Conservation (phyloP, 177 flowering plant genomes). For the Vitis hybrid region DNA sequence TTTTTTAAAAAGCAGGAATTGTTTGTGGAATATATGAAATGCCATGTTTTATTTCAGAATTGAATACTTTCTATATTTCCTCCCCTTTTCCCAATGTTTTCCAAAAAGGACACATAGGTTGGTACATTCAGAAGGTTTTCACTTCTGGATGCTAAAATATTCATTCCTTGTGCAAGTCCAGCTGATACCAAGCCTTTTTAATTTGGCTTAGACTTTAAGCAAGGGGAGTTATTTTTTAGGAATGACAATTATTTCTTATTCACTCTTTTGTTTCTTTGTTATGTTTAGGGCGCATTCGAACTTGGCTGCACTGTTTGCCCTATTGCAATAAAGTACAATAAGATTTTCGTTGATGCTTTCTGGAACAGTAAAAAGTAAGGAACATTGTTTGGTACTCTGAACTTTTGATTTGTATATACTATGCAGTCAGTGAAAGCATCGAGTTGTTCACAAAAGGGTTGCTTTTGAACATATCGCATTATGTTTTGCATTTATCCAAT, state of each 20-base stretch:
- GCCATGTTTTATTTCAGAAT: neutral
- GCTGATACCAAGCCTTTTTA: neutral
- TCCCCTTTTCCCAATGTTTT: neutral
- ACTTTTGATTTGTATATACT: too few species aligned
- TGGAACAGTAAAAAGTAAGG: slow-evolving; percentile 99
- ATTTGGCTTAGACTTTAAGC: neutral
- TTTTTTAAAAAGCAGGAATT: neutral
- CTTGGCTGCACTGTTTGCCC: slow-evolving; percentile 97
- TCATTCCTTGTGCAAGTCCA: too few species aligned
- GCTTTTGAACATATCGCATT: neutral
- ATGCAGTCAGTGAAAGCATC: too few species aligned
- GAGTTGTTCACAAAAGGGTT: too few species aligned
- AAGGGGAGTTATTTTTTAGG: neutral
- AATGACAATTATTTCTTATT: neutral
- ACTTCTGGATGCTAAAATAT: too few species aligned
- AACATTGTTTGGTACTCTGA: neutral
- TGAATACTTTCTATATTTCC: neutral
- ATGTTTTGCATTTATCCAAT: neutral
- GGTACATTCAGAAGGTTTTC: too few species aligned
- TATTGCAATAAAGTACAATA: slow-evolving; percentile 95
- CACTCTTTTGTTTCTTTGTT: slow-evolving; percentile 10
- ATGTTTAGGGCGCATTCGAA: slow-evolving; percentile 90
- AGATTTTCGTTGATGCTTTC: slow-evolving; percentile 97
- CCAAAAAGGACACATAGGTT: neutral
- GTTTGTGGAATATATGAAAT: neutral